Conservation (phyloP, 2,329 filamentous ascomycete genomes). For the Helotiales sp. region DNA sequence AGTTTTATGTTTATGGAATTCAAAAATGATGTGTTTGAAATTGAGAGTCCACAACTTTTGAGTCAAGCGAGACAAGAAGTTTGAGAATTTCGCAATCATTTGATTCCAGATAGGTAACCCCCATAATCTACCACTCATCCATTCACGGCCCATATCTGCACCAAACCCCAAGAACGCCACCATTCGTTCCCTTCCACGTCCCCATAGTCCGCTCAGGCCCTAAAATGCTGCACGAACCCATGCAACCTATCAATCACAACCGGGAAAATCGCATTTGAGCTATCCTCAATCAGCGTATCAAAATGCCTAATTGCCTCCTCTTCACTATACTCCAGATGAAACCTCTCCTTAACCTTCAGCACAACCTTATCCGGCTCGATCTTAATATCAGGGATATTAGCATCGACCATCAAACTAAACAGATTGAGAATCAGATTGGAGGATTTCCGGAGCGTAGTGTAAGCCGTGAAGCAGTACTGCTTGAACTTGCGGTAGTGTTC, state of each 20-base stretch:
- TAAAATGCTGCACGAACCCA: slow-evolving; percentile 89
- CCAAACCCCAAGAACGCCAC: not conserved
- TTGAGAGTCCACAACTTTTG: too few relatives aligned
- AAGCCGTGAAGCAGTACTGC: slow-evolving; percentile 94
- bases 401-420: slow-evolving; percentile 96
- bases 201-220: slow-evolving; percentile 56
- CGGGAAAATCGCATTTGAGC: slow-evolving; percentile 85
- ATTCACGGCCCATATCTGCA: not conserved
- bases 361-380: slow-evolving; percentile 93
- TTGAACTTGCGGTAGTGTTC: slow-evolving; percentile 89
- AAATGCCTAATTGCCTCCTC: slow-evolving; percentile 90
- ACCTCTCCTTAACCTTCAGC: slow-evolving; percentile 91
- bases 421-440: slow-evolving; percentile 92
- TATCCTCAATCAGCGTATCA: slow-evolving; percentile 88
- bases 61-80: not conserved
- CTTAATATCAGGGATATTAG: slow-evolving; percentile 94
- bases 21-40: too few relatives aligned
- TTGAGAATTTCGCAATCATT: not conserved
- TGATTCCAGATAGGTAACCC: not conserved
- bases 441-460: slow-evolving; percentile 86
- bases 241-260: slow-evolving; percentile 95
- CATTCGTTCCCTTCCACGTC: not conserved
- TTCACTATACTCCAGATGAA: slow-evolving; percentile 88
- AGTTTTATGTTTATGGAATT: too few relatives aligned
- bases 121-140: slow-evolving; percentile 1